These are phyloP conservation scores for Colletotrichum siamense DNA, from an alignment of 2,329 filamentous ascomycete genomes.

Conservation along the genomic window DNA sequence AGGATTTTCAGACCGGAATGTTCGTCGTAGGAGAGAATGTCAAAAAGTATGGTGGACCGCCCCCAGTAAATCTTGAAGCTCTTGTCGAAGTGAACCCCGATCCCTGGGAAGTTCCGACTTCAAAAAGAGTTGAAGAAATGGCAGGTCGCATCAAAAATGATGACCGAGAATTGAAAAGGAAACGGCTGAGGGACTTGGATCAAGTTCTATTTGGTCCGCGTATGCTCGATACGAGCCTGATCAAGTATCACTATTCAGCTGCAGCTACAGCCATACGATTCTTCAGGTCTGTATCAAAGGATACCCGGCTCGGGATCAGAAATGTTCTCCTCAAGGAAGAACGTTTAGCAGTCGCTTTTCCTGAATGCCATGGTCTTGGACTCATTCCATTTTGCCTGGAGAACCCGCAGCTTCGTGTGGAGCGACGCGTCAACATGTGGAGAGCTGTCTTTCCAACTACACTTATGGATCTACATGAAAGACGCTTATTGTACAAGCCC, in stretches of 20 bases:
- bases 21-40: no score
- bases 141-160: no score
- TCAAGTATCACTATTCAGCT: not conserved
- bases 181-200: no score
- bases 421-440: not conserved
- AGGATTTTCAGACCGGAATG: no score
- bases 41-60: no score
- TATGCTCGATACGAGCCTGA: not conserved
- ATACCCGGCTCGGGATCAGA: no score
- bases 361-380: not conserved
- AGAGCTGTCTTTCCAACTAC: not conserved
- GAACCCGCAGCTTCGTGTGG: not conserved
- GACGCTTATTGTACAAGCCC: no score
- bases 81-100: not conserved
- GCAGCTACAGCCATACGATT: fast-evolving
- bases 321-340: not conserved
- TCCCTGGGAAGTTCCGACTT: not conserved
- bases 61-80: no score
- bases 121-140: not conserved
- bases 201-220: no score
- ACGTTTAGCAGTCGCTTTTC: not conserved
- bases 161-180: no score
- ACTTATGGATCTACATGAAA: not conserved
- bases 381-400: not conserved
- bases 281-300: fast-evolving